Evolutionary conservation across 1,284 basidiomycete genomes (phyloP).

Genomic region (Irpex sp.): DNA sequence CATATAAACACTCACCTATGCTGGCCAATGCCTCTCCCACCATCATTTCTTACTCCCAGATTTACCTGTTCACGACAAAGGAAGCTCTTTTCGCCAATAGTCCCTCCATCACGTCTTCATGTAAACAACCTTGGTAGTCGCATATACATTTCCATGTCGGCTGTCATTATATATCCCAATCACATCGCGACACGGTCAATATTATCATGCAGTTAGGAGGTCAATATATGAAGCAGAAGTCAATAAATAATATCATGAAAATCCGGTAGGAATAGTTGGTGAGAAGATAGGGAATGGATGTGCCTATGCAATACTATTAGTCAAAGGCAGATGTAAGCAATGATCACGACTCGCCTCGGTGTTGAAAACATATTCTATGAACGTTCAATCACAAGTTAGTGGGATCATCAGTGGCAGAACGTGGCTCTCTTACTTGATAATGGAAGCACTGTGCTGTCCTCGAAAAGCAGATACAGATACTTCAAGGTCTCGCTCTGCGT

Average conservation of each 20-base stretch:
- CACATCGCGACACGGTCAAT: no score
- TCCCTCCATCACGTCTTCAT: no score
- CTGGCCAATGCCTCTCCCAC: not conserved
- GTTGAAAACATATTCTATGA: constrained; percentile 86
- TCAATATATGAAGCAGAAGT: not conserved
- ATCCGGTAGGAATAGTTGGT: constrained; percentile 48
- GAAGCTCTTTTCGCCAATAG: not conserved
- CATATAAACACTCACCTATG: not conserved
- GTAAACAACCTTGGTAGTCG: no score
- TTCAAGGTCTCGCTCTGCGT: constrained; percentile 87
- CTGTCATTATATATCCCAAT: no score
- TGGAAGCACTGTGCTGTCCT: constrained; percentile 69
- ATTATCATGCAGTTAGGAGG: not conserved
- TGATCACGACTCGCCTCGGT: constrained; percentile 63
- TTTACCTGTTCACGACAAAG: not conserved
- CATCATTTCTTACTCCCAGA: not conserved
- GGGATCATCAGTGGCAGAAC: not conserved
- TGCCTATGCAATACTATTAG: constrained; percentile 43
- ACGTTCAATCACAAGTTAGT: not conserved
- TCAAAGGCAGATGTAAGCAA: constrained; percentile 2
- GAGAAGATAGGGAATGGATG: constrained; percentile 67
- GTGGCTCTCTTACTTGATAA: constrained; percentile 60
- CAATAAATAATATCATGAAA: constrained; percentile 31
- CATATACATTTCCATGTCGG: no score
- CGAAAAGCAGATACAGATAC: constrained; percentile 90